Conservation (phyloP, 78 protist genomes). For the Tieghemostelium lacteum region DNA sequence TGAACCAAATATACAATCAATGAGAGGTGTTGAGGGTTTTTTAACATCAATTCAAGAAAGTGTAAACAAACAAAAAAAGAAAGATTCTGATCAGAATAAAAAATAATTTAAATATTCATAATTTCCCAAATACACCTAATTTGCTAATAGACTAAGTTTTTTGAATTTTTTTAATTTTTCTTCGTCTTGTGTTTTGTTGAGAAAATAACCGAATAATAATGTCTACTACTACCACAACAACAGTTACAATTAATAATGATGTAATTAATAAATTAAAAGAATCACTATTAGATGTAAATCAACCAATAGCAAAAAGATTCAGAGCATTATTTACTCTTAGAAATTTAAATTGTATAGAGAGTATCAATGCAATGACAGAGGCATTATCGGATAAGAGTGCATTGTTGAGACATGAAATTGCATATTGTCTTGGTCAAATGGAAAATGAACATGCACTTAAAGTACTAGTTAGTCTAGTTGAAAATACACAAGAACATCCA, state of each 20-base stretch:
- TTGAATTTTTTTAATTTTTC: too few species aligned
- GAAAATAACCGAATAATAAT: too few species aligned
- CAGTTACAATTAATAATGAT: conserved; percentile 14
- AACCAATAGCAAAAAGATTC: conserved; percentile 79
- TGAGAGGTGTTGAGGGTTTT: conserved; percentile 31
- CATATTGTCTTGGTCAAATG: conserved; percentile 91
- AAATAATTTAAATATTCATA: too few species aligned
- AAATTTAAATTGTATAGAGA: conserved; percentile 41
- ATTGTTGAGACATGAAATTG: conserved; percentile 88
- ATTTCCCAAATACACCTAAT: too few species aligned
- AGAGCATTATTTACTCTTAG: conserved; percentile 71
- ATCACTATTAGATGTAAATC: conserved; percentile 25
- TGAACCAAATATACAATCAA: conserved; percentile 21
- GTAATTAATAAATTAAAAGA: conserved; percentile 10
- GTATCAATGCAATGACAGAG: conserved; percentile 42
- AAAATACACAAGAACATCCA: conserved; percentile 63
- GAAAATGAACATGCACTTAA: conserved; percentile 39
- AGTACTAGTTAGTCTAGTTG: conserved; percentile 23
- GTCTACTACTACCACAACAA: too few species aligned
- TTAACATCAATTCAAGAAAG: conserved; percentile 47
- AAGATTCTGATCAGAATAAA: background rate
- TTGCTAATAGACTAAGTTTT: too few species aligned
- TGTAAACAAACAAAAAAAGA: conserved; percentile 29
- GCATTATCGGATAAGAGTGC: conserved; percentile 60
- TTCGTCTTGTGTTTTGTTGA: too few species aligned